phyloP scores from a whole-genome alignment of 2,329 filamentous ascomycete genomes.

The Colletotrichum sp. region DNA sequence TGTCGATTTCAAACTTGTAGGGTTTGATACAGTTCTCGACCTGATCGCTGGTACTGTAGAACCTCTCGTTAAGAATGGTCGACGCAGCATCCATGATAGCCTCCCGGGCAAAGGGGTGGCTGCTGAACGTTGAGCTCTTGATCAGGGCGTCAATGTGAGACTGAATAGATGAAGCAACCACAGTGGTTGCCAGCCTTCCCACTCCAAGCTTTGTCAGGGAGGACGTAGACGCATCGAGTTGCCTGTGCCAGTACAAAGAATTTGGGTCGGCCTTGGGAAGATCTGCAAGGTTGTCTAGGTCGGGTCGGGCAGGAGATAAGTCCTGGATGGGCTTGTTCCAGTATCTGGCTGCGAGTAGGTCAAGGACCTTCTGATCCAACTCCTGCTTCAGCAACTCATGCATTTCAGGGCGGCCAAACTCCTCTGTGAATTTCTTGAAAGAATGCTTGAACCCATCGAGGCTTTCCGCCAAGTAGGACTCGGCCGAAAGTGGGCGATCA shows the following conservation, averaged over 20 bases:
- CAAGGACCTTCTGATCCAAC: slow-evolving; percentile 92
- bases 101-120: slow-evolving; percentile 89
- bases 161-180: slow-evolving; percentile 88
- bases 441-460: slow-evolving; percentile 97
- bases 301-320: slow-evolving; percentile 68
- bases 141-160: slow-evolving; percentile 82
- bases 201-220: slow-evolving; percentile 93
- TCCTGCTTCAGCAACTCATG: slow-evolving; percentile 88
- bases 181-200: slow-evolving; percentile 87
- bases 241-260: slow-evolving; percentile 89
- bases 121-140: slow-evolving; percentile 80
- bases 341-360: slow-evolving; percentile 89
- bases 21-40: slow-evolving; percentile 99
- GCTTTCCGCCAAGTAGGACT: slow-evolving; percentile 95
- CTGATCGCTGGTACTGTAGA: slow-evolving; percentile 96
- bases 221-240: slow-evolving; percentile 90
- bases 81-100: slow-evolving; percentile 93
- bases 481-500: slow-evolving; percentile 89
- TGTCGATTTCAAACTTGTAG: slow-evolving; percentile 97
- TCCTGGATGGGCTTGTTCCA: slow-evolving; percentile 97
- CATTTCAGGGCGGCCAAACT: slow-evolving; percentile 89
- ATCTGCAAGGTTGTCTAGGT: slow-evolving; percentile 75
- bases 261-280: slow-evolving; percentile 86
- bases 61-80: slow-evolving; percentile 89
- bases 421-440: slow-evolving; percentile 91